Evolutionary conservation across 768 basidiomycete species (phyloP).

Genomic region (Amanita rubescens): DNA sequence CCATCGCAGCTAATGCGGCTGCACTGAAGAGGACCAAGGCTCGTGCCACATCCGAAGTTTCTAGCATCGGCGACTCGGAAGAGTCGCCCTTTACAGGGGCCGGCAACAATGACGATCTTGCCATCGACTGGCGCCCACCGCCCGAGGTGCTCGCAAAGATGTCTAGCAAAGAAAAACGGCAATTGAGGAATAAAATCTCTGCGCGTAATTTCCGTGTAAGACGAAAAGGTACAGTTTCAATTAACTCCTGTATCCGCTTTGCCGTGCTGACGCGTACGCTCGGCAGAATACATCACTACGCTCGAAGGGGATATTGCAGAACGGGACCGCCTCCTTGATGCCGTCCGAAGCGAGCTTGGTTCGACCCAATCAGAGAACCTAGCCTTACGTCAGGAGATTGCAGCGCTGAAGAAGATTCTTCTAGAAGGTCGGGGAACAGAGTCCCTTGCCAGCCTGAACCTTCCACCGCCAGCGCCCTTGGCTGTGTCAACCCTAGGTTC

Average conservation of each 20-base stretch:
- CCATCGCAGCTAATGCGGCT: conserved; percentile 1
- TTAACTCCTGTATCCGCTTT: conserved; percentile 6
- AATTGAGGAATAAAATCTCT: conserved; percentile 93
- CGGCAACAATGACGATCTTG: conserved; percentile 46
- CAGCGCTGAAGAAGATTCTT: conserved; percentile 65
- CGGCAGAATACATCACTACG: conserved; percentile 84
- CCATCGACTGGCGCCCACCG: conserved; percentile 78
- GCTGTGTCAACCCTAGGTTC: conserved; percentile 1
- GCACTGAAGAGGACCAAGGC: conserved; percentile 4
- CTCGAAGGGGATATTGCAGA: conserved; percentile 92
- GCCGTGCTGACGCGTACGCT: conserved; percentile 9
- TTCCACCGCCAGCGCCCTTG: conserved; percentile 42
- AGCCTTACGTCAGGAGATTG: conserved; percentile 74
- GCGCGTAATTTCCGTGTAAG: conserved; percentile 94
- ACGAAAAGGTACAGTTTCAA: conserved; percentile 60
- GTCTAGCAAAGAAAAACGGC: conserved; percentile 92
- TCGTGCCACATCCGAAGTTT: conserved; percentile 4
- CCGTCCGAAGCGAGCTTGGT: conserved; percentile 79
- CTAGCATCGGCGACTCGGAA: conserved; percentile 15
- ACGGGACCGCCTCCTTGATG: conserved; percentile 84
- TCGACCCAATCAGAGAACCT: conserved; percentile 74
- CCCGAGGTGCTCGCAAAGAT: conserved; percentile 96
- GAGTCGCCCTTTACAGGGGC: conserved; percentile 24
- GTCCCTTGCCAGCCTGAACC: conserved; percentile 28
- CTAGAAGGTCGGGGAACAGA: conserved; percentile 56